Base-by-base conservation (phyloP, 2,329 filamentous ascomycete species). In the Fusarium luffae region DNA sequence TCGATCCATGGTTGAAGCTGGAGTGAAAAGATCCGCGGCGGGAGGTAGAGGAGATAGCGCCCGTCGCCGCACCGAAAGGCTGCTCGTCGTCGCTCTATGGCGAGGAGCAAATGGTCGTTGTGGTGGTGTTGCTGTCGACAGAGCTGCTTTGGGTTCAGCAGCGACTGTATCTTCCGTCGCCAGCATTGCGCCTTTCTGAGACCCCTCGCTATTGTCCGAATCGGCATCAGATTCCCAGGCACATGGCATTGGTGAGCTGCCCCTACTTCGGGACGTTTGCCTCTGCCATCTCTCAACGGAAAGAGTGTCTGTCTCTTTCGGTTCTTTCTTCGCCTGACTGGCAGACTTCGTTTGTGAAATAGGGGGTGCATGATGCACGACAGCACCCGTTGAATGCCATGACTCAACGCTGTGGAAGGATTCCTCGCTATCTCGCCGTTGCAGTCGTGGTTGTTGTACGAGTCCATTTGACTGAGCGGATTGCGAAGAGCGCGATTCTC, bases 11-110 rank as follows among this genome's bases (percentile, higher is more conserved):
- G 65, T 67, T 7, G 88, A 85, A 7, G 85, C 84, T 74, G 74
- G 74, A 16, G 71, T 67, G 28, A 91, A 89, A 12, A 94, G 80
- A 63, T 90, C 91, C 9, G 90, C 89, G 0, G 90, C 83, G 2
- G 90, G 85, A 4, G 92, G 91, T 66, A 94, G 84, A 0, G 91
- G 90, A 0, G 91, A 91, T 10, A 92, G 82, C 11, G 86, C 85
- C 40, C 88, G 86, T 42, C 65, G 61, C 21, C 72, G 56, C 32
- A 75, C 74, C 12, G 74, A 76, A 30, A 74, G 73, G 32, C 72
- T 73, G 28, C 73, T 72, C 11, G 69, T 76, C 5, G 74, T 76
- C 21, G 74, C 63, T 52, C 74, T 65, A 51, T 72, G 75, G 13
- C 60, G 66, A n/a, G 67, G 57, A 37, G 58, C 60, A 19, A 63